These are phyloP conservation scores for Lenzites betulinus DNA, from an alignment of 768 basidiomycete species.

Conservation along the genomic window DNA sequence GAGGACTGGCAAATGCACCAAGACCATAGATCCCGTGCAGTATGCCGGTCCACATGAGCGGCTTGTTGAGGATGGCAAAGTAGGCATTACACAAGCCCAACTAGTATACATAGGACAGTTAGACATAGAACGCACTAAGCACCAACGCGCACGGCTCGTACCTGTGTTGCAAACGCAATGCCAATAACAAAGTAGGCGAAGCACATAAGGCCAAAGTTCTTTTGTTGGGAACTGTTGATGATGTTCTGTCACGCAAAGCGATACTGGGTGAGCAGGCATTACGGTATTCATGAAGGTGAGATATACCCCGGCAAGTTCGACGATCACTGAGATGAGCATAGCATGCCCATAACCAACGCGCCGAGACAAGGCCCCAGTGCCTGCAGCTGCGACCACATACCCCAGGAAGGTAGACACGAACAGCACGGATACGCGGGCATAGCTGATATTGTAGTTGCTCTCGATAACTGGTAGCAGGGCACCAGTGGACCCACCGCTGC, in stretches of 20 bases:
- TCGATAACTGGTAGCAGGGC: conserved; percentile 31
- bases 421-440: conserved; percentile 28
- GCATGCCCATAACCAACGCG: conserved; percentile 28
- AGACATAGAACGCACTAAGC: too few species aligned
- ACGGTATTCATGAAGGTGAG: background rate
- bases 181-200: conserved; percentile 33
- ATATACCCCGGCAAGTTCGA: conserved; percentile 29
- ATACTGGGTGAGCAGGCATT: background rate
- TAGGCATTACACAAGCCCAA: conserved; percentile 30
- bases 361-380: conserved; percentile 23
- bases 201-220: conserved; percentile 28
- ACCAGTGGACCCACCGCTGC: conserved; percentile 30
- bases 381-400: conserved; percentile 27
- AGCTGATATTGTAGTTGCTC: conserved; percentile 24
- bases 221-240: conserved; percentile 31
- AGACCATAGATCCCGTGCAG: conserved; percentile 32
- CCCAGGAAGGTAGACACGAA: conserved; percentile 31
- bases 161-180: conserved; percentile 30
- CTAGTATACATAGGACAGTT: conserved; percentile 1
- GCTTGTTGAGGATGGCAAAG: conserved; percentile 29
- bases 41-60: conserved; percentile 30
- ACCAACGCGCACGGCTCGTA: background rate
- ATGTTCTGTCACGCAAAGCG: conserved; percentile 19
- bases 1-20: conserved; percentile 27
- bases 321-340: conserved; percentile 22